Evolutionary conservation across 2,329 filamentous ascomycete species (phyloP).

Genomic region (Phialocephala subalpina): DNA sequence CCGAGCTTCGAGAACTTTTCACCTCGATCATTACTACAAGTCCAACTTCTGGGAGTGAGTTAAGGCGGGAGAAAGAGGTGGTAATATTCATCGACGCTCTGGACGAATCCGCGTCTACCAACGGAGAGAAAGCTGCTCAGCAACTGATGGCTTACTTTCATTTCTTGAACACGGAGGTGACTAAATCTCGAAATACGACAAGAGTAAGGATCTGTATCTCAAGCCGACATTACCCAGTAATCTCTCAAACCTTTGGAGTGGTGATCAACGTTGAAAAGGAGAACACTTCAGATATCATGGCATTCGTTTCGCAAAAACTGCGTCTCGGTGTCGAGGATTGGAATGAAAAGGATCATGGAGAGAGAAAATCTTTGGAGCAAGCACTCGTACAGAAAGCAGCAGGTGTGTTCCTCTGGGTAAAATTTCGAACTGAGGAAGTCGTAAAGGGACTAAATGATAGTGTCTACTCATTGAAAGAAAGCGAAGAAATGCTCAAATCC

Average conservation of each 20-base stretch:
- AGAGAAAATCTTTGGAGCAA: conserved; percentile 2
- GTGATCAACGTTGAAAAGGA: conserved; percentile 4
- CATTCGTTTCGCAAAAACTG: background rate
- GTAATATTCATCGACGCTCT: conserved; percentile 39
- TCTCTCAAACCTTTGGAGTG: conserved; percentile 40
- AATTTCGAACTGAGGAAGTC: conserved; percentile 28
- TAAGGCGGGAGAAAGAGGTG: conserved; percentile 6
- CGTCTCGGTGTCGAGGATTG: conserved; percentile 10
- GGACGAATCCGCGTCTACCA: conserved; percentile 33
- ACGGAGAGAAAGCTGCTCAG: background rate
- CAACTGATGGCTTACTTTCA: conserved; percentile 21
- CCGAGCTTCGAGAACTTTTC: conserved; percentile 18
- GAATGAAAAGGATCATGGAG: conserved; percentile 10
- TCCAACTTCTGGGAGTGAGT: background rate
- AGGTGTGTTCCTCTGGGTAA: conserved; percentile 49
- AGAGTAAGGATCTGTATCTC: conserved; percentile 34
- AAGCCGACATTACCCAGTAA: conserved; percentile 26
- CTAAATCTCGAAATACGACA: no score
- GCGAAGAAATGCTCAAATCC: background rate
- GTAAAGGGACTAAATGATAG: conserved; percentile 30
- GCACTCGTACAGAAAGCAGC: conserved; percentile 39
- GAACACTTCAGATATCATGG: background rate
- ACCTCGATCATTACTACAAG: background rate
- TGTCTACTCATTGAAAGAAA: conserved; percentile 12
- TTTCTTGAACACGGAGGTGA: conserved; percentile 1